phyloP scores from a whole-genome alignment of 805 yeast genomes.

The Komagataella ulmi region DNA sequence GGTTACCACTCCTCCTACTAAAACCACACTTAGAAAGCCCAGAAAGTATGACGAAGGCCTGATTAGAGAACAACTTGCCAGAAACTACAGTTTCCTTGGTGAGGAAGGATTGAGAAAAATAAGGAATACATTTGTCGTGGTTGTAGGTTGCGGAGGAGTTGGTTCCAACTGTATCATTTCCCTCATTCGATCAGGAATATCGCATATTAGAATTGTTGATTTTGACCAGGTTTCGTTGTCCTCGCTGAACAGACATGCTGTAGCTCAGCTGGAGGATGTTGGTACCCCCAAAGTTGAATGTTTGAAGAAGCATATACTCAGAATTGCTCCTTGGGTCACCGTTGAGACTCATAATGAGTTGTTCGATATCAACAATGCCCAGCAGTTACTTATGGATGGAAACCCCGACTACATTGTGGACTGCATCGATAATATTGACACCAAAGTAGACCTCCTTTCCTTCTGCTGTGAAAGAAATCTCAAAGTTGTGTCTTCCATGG shows the following conservation, averaged over 20 bases:
- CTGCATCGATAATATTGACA: conserved; percentile 93
- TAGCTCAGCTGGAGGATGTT: conserved; percentile 83
- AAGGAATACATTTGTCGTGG: conserved; percentile 58
- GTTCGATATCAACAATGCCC: conserved; percentile 60
- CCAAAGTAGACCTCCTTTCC: conserved; percentile 83
- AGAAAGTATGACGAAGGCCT: conserved; percentile 47
- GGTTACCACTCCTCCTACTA: background rate
- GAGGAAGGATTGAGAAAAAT: conserved; percentile 70
- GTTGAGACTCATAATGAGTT: conserved; percentile 68
- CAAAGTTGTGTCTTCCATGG: conserved; percentile 83
- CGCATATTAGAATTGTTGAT: conserved; percentile 68
- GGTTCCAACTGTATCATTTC: conserved; percentile 94
- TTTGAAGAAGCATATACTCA: conserved; percentile 47
- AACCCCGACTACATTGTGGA: conserved; percentile 76
- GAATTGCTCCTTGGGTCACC: conserved; percentile 90
- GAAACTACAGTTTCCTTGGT: conserved; percentile 87
- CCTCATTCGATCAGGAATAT: conserved; percentile 84
- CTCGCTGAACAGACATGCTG: conserved; percentile 87
- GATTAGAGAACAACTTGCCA: conserved; percentile 81
- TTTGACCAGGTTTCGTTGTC: conserved; percentile 94
- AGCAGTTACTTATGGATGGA: conserved; percentile 39
- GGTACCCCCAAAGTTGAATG: conserved; percentile 86
- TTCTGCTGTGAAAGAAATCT: conserved; percentile 50
- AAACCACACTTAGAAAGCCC: background rate
- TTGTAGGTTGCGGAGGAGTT: conserved; percentile 95